phyloP scores from a whole-genome alignment of 495 filamentous ascomycete species.

The Aspergillus asperescens region DNA sequence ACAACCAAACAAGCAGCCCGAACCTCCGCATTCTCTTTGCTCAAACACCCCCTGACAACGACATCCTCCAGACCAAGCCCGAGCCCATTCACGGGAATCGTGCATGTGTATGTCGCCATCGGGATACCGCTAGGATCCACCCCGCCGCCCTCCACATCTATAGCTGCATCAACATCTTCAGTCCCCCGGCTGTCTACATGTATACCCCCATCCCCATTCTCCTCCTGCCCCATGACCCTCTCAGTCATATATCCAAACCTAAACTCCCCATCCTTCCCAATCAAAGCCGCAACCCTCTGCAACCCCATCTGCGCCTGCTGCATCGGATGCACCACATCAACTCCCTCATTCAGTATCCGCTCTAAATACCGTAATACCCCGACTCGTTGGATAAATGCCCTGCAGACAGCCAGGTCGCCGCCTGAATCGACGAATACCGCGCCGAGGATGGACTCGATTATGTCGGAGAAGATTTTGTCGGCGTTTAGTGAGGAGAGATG shows the following conservation, averaged over 20 bases:
- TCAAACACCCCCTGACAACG: constrained; percentile 16
- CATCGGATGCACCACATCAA: constrained; percentile 70
- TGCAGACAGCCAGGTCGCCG: constrained; percentile 54
- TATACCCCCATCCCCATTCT: neutral
- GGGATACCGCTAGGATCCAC: neutral
- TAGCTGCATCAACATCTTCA: neutral
- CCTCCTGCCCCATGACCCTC: neutral
- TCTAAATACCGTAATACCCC: constrained; percentile 62
- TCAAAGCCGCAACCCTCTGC: constrained; percentile 15
- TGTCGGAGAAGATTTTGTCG: constrained; percentile 80
- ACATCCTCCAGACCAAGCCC: neutral
- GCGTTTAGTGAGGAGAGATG: constrained; percentile 58
- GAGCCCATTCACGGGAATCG: neutral
- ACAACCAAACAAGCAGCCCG: constrained; percentile 22
- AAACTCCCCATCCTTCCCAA: neutral
- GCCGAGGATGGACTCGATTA: constrained; percentile 75
- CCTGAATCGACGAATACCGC: constrained; percentile 79
- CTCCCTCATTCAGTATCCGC: constrained; percentile 51
- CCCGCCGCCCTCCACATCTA: constrained; percentile 4
- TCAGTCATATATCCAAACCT: neutral
- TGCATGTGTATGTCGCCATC: constrained; percentile 3
- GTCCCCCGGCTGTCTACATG: neutral
- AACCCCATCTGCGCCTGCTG: constrained; percentile 60
- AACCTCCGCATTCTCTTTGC: constrained; percentile 28
- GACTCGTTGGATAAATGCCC: constrained; percentile 52